Evolutionary conservation across 306 rosid species (phyloP).

Genomic region (Quercus wislizeni): DNA sequence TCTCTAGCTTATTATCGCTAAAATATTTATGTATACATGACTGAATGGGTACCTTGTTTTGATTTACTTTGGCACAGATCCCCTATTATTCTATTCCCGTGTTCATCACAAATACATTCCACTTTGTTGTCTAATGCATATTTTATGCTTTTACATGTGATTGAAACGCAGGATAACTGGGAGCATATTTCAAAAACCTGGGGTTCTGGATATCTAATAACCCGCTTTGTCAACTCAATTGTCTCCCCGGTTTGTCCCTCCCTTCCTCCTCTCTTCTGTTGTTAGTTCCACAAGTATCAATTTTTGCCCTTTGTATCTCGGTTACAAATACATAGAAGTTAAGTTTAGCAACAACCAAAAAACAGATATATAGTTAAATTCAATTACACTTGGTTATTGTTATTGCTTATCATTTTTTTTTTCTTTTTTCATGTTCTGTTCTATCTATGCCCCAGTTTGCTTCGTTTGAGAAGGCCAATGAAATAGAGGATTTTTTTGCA

Average conservation of each 20-base stretch:
- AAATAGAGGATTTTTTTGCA: conserved; percentile 79
- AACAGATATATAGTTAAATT: background rate
- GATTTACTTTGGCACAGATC: background rate
- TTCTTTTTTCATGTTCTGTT: background rate
- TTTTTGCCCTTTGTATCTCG: background rate
- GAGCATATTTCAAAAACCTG: conserved; percentile 53
- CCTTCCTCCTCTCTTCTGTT: conserved; percentile 1
- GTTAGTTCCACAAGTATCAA: conserved; percentile 1
- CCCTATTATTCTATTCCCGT: background rate
- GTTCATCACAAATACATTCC: background rate
- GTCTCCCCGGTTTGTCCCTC: conserved; percentile 78
- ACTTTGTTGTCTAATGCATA: background rate
- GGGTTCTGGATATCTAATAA: conserved; percentile 73
- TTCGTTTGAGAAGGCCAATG: conserved; percentile 72
- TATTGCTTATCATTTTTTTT: background rate
- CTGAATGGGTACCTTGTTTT: background rate
- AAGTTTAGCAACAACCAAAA: no score
- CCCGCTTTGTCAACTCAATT: conserved; percentile 58
- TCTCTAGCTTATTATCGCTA: background rate
- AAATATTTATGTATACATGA: background rate
- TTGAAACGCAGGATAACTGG: conserved; percentile 67
- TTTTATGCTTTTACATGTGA: background rate
- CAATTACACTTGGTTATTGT: background rate
- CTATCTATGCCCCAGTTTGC: conserved; percentile 58
- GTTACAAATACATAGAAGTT: background rate